phyloP scores from a whole-genome alignment of 2,329 filamentous ascomycete genomes.

The Herpomyces periplanetae region DNA sequence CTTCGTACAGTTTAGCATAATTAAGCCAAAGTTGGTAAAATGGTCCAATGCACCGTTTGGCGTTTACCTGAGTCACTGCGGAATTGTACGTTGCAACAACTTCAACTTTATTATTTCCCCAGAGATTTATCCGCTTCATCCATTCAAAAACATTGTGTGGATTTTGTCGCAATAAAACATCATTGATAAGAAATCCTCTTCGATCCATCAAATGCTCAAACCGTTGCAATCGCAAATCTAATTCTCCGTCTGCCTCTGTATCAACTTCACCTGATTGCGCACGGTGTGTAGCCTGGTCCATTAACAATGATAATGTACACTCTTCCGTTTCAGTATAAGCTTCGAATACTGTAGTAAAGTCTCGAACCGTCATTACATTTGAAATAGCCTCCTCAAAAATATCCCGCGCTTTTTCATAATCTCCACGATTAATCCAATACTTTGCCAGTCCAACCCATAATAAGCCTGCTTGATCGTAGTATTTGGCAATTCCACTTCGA shows the following conservation, averaged over 20 bases:
- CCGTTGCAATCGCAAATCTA: conserved; percentile 85
- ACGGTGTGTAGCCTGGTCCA: conserved; percentile 45
- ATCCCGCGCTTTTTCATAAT: conserved; percentile 67
- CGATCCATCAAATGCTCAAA: conserved; percentile 96
- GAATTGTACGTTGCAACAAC: conserved; percentile 78
- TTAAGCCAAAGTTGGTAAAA: conserved; percentile 88
- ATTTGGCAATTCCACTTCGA: conserved; percentile 54
- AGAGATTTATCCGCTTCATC: conserved; percentile 81
- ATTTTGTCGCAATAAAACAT: conserved; percentile 74
- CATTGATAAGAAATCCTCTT: conserved; percentile 73
- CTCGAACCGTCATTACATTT: conserved; percentile 89
- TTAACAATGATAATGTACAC: conserved; percentile 56
- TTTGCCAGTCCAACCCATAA: conserved; percentile 78
- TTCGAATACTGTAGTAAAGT: conserved; percentile 87
- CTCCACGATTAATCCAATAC: conserved; percentile 76
- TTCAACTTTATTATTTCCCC: conserved; percentile 68
- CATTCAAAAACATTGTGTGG: conserved; percentile 84
- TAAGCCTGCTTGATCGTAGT: conserved; percentile 71
- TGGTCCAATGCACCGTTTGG: conserved; percentile 66
- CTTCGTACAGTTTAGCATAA: conserved; percentile 89
- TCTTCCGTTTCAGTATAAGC: conserved; percentile 91
- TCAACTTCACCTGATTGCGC: conserved; percentile 40
- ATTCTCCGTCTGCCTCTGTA: conserved; percentile 54
- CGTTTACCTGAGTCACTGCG: conserved; percentile 63
- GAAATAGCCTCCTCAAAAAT: conserved; percentile 85